Evolutionary conservation across 139 green algal species (phyloP).

Genomic region (Micromonas pusilla): DNA sequence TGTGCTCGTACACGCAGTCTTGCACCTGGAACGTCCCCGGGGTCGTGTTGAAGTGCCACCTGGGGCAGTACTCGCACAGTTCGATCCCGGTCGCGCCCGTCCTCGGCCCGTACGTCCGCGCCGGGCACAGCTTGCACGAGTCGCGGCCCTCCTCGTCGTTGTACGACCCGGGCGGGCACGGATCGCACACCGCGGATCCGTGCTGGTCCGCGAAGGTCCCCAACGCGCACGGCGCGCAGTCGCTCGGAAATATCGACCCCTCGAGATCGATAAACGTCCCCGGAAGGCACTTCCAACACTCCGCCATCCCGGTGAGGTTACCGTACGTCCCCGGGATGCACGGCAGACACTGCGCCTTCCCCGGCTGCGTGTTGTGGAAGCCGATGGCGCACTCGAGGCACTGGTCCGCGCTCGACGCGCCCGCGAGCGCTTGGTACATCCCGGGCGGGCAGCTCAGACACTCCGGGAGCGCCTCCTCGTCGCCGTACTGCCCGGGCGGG

Average conservation of each 20-base stretch:
- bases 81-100: not conserved
- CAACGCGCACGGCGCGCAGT: not conserved
- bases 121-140: not conserved
- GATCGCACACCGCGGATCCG: not conserved
- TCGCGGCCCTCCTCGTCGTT: not conserved
- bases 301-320: not conserved
- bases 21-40: not conserved
- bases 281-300: not conserved
- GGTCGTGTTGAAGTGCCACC: conserved; percentile 7
- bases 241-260: not conserved
- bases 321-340: conserved; percentile 6
- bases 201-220: not conserved
- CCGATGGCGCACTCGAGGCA: not conserved
- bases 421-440: not conserved
- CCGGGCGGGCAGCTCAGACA: not conserved
- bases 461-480: not conserved
- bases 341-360: not conserved
- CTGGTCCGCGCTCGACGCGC: no score
- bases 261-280: not conserved
- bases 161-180: not conserved
- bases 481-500: not conserved
- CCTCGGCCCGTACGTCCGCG: not conserved
- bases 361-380: not conserved
- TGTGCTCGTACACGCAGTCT: conserved; percentile 11
- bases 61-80: not conserved